Evolutionary conservation across 2,329 filamentous ascomycete genomes (phyloP).

Genomic region (Arthrobotrys sinensis): DNA sequence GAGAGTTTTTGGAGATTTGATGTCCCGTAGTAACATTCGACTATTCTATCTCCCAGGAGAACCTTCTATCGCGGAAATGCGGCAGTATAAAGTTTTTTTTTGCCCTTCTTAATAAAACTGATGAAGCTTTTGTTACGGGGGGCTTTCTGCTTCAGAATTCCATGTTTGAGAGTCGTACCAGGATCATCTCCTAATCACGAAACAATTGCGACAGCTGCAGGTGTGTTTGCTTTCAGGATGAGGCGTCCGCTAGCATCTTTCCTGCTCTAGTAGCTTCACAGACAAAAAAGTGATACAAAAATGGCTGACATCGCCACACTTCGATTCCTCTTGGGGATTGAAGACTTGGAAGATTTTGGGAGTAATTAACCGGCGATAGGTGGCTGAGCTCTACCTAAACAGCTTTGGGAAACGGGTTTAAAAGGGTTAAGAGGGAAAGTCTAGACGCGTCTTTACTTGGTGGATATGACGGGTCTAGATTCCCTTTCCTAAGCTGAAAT

Average conservation of each 20-base stretch:
- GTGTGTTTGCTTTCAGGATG: conserved; percentile 21
- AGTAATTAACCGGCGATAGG: conserved; percentile 7
- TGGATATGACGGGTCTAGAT: conserved; percentile 21
- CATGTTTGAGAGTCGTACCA: conserved; percentile 23
- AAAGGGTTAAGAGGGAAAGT: conserved; percentile 13
- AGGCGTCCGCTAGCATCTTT: conserved; percentile 16
- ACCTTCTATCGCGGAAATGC: neutral
- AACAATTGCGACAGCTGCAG: conserved; percentile 46
- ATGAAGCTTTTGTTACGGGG: conserved; percentile 12
- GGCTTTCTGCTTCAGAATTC: conserved; percentile 17
- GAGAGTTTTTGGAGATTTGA: neutral
- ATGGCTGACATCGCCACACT: conserved; percentile 31
- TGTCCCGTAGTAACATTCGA: conserved; percentile 3
- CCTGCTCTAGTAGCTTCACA: neutral
- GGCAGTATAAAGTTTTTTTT: conserved; percentile 15
- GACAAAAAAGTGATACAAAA: neutral
- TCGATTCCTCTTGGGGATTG: neutral
- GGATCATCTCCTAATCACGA: conserved; percentile 23
- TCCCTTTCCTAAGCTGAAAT: neutral
- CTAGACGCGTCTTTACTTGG: conserved; percentile 29
- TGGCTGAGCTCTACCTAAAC: neutral
- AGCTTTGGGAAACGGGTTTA: conserved; percentile 1
- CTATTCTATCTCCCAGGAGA: conserved; percentile 18
- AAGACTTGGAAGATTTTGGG: conserved; percentile 1
- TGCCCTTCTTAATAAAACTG: neutral